phyloP scores from a whole-genome alignment of 139 green algal species.

The Ettlia oleoabundans region DNA sequence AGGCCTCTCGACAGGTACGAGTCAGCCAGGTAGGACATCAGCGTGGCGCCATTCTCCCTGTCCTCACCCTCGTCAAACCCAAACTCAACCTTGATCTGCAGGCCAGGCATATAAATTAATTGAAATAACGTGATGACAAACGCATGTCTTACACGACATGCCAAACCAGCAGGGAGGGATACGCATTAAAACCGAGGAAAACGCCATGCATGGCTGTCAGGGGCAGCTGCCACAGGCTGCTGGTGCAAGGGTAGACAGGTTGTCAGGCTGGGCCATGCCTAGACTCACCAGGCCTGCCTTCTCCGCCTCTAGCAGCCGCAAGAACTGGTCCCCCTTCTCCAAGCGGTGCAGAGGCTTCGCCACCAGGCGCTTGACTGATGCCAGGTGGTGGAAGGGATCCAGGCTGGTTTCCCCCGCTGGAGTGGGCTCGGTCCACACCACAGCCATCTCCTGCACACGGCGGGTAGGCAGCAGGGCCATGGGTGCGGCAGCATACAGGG shows the following conservation, averaged over 20 bases:
- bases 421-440: conserved; percentile 68
- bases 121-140: too few relatives aligned
- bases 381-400: conserved; percentile 80
- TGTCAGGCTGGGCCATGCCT: not conserved
- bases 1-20: conserved; percentile 2
- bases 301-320: conserved; percentile 60
- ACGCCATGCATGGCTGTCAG: too few relatives aligned
- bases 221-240: too few relatives aligned
- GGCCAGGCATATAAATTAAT: too few relatives aligned
- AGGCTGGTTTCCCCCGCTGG: conserved; percentile 58
- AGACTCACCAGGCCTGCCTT: conserved; percentile 57
- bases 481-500: not conserved
- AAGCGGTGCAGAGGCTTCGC: conserved; percentile 74
- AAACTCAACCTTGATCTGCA: conserved; percentile 8
- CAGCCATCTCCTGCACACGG: conserved; percentile 48
- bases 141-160: too few relatives aligned
- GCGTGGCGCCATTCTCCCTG: not conserved
- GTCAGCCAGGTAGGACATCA: not conserved
- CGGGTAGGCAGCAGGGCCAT: too few relatives aligned
- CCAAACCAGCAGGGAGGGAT: too few relatives aligned
- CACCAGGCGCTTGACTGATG: conserved; percentile 70
- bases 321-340: conserved; percentile 60
- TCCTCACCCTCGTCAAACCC: not conserved
- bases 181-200: too few relatives aligned
- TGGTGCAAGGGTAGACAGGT: not conserved